Base-by-base conservation (phyloP, 2,329 filamentous ascomycete genomes). In the Laburnicola sp. region DNA sequence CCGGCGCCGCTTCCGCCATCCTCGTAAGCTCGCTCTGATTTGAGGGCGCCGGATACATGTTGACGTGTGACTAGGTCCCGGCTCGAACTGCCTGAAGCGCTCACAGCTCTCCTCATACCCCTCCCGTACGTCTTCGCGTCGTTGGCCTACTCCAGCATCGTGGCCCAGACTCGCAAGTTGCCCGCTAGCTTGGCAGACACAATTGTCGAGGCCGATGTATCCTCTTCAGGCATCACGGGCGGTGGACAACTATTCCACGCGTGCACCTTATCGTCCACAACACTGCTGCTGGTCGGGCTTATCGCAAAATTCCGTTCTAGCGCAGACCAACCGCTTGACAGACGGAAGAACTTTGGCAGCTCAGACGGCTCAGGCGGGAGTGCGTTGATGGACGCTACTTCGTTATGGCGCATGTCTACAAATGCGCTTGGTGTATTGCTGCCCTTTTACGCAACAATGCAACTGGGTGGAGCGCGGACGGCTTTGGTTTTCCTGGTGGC, bases 401-500 rank as follows among this genome's bases (percentile, higher is more conserved):
- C 56, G 10, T 23, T 61, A 9, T 34, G 42, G 32, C 62, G 62
- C 38, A 64, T 71, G 16, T 43, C 71, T 11, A 58, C 66, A 16
- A 75, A 72, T 43, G 60, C 73, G n/a, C 50, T 74, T 27, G 72
- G 76, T 16, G 62, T 81, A 22, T 68, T 75, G 2, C 60, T 85
- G 27, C 83, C 83, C 0, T 80, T 83, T 59, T 85, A 82, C 61
- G 80, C 82, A 6, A 68, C 79, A 0, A 73, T 82, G 55, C 77
- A 82, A 50, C 65, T 85, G 9, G 82, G 82, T 6, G 81, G 79
- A 9, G 75, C 78, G 50, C 72, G 79, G 46, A 78, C 79, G n/a
- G 79, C 79, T 8, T 67, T 83, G n/a, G 56, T 78, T 2, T 56
- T 84, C 26, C 67, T 84, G 37, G 65, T 77, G 30, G 75, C 77